Evolutionary conservation across 78 protist species (phyloP), one percentile per base, ranked within the genome.

Genomic region (Speleostelium caveatum): DNA sequence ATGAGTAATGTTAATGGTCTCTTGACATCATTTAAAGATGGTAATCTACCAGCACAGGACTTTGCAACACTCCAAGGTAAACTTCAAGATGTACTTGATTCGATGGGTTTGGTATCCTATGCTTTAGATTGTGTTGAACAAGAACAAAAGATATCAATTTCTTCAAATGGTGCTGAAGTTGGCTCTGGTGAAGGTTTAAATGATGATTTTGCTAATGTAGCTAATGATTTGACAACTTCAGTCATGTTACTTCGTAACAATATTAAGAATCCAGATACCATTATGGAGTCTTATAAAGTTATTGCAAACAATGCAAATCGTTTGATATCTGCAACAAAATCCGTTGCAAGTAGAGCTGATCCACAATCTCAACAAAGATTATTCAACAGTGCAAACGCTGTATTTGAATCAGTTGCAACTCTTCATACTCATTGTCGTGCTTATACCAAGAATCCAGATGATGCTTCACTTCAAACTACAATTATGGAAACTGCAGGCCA

Each of bases 341-440:
- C 86, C 7, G 94, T 88, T 36, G 94, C 87, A 5, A 33, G 67
- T 51, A 74, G 91, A 51, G 79, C 87, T 24, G 94, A 88, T 75
- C 51, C 76, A 24, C 51, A 60, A 24, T 58, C 75, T 66, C 86
- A 78, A 71, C 86, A 88, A 67, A 55, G 94, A 56, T 45, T 88
- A 12, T 78, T 51, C 51, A 67, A 63, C 32, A 35, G 66, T 8
- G 56, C 91, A 33, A 67, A 56, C 33, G 91, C 91, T 2, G 91
- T 83, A 42, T 83, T 83, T n/a, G 91, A 83, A 38, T 69, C 79
- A 4, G 91, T 83, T 3, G 74, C 91, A 6, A 16, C 19, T n/a
- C 79, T 83, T 38, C 69, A 77, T 1, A 59, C 36, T 30, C 66
- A 73, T 38, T 83, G 91, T 32, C 53, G 72, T 39, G 26, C 71